A percentile compares a stretch with the other conserved stretches of the same genome.
These are phyloP conservation scores for Tephrocybe sp. DNA, from an alignment of 768 basidiomycete species.

Conservation along the genomic window DNA sequence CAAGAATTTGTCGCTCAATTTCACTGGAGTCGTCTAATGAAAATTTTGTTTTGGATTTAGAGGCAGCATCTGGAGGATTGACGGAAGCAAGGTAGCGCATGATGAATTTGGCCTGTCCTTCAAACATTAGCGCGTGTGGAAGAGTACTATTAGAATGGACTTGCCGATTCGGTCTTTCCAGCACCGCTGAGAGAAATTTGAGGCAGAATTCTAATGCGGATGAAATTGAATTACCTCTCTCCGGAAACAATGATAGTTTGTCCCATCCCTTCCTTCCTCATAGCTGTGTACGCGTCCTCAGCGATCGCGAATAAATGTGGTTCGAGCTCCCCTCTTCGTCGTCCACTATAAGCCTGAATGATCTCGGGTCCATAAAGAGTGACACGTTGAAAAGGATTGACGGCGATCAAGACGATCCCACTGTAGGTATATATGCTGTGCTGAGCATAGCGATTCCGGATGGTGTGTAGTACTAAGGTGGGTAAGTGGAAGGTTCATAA, in stretches of 20 bases:
- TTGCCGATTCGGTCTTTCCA: slow-evolving; percentile 96
- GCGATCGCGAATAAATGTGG: slow-evolving; percentile 99
- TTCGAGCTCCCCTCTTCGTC: slow-evolving; percentile 91
- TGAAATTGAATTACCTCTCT: slow-evolving; percentile 68
- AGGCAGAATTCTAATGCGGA: slow-evolving; percentile 13
- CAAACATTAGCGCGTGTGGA: slow-evolving; percentile 6
- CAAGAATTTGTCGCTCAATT: slow-evolving; percentile 95
- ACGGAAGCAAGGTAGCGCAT: slow-evolving; percentile 99
- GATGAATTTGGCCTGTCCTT: slow-evolving; percentile 87
- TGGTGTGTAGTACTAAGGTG: slow-evolving; percentile 85
- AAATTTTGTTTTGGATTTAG: slow-evolving; percentile 66
- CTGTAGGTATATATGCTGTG: slow-evolving; percentile 99
- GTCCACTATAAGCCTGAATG: slow-evolving; percentile 94
- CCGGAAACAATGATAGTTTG: slow-evolving; percentile 99
- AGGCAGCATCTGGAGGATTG: slow-evolving; percentile 71
- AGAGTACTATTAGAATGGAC: neutral
- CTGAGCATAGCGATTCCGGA: slow-evolving; percentile 93
- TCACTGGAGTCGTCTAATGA: slow-evolving; percentile 88
- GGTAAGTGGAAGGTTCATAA: slow-evolving; percentile 1
- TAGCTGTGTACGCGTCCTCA: slow-evolving; percentile 97
- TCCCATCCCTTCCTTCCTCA: slow-evolving; percentile 91
- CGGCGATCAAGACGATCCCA: slow-evolving; percentile 97
- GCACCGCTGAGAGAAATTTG: slow-evolving; percentile 72
- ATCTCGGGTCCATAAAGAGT: slow-evolving; percentile 96
- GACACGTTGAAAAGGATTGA: slow-evolving; percentile 98